Conservation (phyloP, 805 yeast species). For the Schwanniomyces yamadae region DNA sequence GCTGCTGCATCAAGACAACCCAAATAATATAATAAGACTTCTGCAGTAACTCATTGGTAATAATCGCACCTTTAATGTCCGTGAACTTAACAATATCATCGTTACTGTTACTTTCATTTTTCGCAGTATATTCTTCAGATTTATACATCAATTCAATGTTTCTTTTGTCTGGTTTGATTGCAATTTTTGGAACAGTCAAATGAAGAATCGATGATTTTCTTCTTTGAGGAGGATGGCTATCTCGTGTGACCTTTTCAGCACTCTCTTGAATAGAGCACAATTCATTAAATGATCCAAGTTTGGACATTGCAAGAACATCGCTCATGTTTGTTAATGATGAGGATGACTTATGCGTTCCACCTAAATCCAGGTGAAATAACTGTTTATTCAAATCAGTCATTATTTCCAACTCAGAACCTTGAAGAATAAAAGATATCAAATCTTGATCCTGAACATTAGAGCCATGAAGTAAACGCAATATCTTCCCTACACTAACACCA, state of each 20-base stretch:
- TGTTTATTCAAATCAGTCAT: slow-evolving; percentile 36
- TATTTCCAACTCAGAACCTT: slow-evolving; percentile 34
- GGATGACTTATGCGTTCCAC: slow-evolving; percentile 29
- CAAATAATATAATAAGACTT: slow-evolving; percentile 35
- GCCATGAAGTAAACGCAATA: slow-evolving; percentile 24
- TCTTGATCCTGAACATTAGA: slow-evolving; percentile 25
- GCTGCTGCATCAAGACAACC: slow-evolving; percentile 19
- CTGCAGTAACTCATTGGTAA: slow-evolving; percentile 38
- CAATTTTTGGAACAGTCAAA: slow-evolving; percentile 27
- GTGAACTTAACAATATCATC: slow-evolving; percentile 13
- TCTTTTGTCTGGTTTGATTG: slow-evolving; percentile 28
- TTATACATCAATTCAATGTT: slow-evolving; percentile 5
- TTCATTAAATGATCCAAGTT: slow-evolving; percentile 20
- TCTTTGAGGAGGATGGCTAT: slow-evolving; percentile 6
- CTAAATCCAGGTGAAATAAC: slow-evolving; percentile 32
- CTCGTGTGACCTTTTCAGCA: background rate
- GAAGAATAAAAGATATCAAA: slow-evolving; percentile 29
- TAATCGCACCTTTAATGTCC: slow-evolving; percentile 35
- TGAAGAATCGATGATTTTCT: slow-evolving; percentile 28
- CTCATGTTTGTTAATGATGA: slow-evolving; percentile 33
- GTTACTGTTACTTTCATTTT: slow-evolving; percentile 4
- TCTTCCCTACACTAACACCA: slow-evolving; percentile 23
- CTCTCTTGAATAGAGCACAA: slow-evolving; percentile 20
- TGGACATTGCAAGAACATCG: slow-evolving; percentile 19
- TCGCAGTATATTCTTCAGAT: slow-evolving; percentile 11